Evolutionary conservation across 176 grass and related monocot genomes (phyloP), one percentile per base, ranked within the genome.

Genomic region (Avena insularis): DNA sequence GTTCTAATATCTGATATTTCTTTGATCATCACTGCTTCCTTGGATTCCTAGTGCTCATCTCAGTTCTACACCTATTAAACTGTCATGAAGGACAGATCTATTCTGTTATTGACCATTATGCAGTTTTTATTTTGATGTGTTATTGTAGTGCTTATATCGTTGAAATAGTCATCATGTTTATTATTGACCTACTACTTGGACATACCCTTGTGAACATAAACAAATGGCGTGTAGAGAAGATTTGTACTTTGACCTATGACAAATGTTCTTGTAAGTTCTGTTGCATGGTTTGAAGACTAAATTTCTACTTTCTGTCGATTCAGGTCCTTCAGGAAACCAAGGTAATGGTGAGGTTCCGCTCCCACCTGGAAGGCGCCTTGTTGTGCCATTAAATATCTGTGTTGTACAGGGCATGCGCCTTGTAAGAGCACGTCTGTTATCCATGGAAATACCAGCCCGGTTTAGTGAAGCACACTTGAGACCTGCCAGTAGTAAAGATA

Each of bases 371-470:
- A 92, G 97, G 55, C 91, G 84, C 40, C 80, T 99, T 69, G 90
- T 87, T 86, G 94, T 99, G 79, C 94, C 97, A 21, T 80, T 99
- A 60, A 96, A 99, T 86, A 93, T 96, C 17, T 99, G 94, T 65
- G 97, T 94, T 78, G 79, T 93, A 85, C 97, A 94, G 83, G 97
- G 97, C 62, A 80, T 99, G 84, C 92, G 92, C 21, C 95, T 99
- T 85, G 92, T 94, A 71, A 90, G 91, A 73, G 94, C 94, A 68
- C 97, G 97, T 13, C 85, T 96, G 58, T 86, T 99, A 17, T 96
- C 97, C 38, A 99, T 99, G 97, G 94, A 99, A 89, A 89, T 96
- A 89, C 97, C 97, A 89, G 92, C 92, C 59, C 87, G 81, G 15
- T 90, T 94, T 83, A 86, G 79, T 81, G 91, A 90, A 76, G 14